Percentiles rank a stretch among this genome's conserved stretches.
Evolutionary conservation across 208 protist genomes (phyloP).

Genomic region (Herpetomonas samuelpessoai): DNA sequence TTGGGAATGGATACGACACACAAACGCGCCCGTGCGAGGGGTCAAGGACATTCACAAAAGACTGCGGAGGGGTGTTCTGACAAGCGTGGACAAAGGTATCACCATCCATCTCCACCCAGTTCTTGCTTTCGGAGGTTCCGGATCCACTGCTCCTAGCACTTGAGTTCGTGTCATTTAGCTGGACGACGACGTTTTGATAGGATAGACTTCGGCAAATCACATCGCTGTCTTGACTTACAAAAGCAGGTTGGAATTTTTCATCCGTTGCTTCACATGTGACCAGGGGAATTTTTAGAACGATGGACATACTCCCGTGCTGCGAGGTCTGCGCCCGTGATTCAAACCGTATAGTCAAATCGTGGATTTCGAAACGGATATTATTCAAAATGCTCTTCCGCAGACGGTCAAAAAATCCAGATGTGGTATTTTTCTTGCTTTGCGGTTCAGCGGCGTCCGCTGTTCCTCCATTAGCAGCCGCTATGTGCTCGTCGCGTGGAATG

Average conservation of each 20-base stretch:
- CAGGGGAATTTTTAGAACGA: slow-evolving; percentile 16
- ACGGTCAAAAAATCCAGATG: slow-evolving; percentile 32
- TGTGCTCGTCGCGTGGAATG: background rate
- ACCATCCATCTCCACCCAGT: background rate
- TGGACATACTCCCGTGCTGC: slow-evolving; percentile 18
- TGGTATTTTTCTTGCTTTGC: slow-evolving; percentile 14
- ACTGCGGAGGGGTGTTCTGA: background rate
- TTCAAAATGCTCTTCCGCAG: slow-evolving; percentile 63
- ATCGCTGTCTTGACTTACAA: slow-evolving; percentile 9
- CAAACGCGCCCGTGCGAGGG: background rate
- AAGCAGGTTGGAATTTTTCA: slow-evolving; percentile 17
- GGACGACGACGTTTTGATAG: slow-evolving; percentile 18
- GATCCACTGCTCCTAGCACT: no score
- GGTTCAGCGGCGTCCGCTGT: no score
- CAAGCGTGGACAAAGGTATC: background rate
- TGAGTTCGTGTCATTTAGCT: no score
- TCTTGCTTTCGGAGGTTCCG: no score
- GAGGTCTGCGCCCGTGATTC: slow-evolving; percentile 34
- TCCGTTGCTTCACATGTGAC: slow-evolving; percentile 42
- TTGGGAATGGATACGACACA: background rate
- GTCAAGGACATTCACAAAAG: background rate
- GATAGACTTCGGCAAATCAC: slow-evolving; percentile 23
- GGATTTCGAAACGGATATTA: slow-evolving; percentile 47
- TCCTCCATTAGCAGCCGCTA: no score
- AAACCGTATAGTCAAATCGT: slow-evolving; percentile 41